phyloP scores from a whole-genome alignment of 148 eudicot species.

The Rhododendron griersonianum region DNA sequence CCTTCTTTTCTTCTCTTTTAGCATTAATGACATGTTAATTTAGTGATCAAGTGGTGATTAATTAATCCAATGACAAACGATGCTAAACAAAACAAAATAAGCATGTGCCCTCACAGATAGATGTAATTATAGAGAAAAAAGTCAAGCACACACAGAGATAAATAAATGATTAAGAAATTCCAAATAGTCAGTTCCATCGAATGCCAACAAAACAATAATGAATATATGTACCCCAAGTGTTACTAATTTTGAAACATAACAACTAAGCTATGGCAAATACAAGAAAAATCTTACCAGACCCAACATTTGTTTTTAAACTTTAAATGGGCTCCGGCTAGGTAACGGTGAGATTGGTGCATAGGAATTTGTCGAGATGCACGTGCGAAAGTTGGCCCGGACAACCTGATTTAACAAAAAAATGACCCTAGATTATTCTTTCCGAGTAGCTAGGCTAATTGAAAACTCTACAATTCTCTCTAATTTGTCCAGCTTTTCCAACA shows the following conservation, averaged over 20 bases:
- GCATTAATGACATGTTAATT: neutral
- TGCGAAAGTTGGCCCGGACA: neutral
- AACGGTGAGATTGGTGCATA: neutral
- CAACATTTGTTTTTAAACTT: neutral
- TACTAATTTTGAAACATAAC: neutral
- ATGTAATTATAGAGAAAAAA: neutral
- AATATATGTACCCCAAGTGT: neutral
- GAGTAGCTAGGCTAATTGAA: neutral
- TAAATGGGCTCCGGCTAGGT: neutral
- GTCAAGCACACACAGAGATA: neutral
- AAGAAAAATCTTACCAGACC: neutral
- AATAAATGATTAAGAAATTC: neutral
- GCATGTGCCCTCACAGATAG: neutral
- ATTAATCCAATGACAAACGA: neutral
- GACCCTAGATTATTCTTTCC: neutral
- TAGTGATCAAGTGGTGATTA: neutral
- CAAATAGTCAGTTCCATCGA: neutral
- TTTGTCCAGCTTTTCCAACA: neutral
- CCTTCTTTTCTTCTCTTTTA: neutral
- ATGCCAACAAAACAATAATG: neutral
- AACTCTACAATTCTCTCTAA: neutral
- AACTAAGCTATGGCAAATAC: neutral
- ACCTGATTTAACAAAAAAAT: neutral
- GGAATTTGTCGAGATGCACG: neutral
- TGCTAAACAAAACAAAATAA: neutral